Evolutionary conservation across 1,139 yeast genomes (phyloP), one percentile per base, ranked within the genome.

Genomic region (Entelexis sorbosivorans): DNA sequence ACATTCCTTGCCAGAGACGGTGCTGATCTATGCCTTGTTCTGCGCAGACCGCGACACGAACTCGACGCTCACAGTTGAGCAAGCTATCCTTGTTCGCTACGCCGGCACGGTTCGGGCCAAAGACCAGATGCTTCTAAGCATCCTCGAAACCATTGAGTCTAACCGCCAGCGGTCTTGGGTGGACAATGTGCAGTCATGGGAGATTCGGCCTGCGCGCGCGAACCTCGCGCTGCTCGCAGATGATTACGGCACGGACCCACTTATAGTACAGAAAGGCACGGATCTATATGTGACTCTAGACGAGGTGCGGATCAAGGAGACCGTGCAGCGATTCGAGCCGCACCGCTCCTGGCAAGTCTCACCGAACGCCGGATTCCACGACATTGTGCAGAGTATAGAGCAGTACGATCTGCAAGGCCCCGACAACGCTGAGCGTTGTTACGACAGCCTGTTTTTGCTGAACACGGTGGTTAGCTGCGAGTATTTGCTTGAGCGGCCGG

Each of bases 171-270:
- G 59, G 3, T 69, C 78, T 9, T 85, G 95, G 95, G 70, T 81
- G 14, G 71, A 73, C 50, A 65, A 66, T 47, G 79, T 84, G 11
- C 69, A 73, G 44, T 70, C 74, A 39, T 86, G 95, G 94, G 88
- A 82, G 49, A 74, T 82, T 48, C 64, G 70, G 13, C 56, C 57
- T 2, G 50, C 56, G 14, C 73, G 76, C 11, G 47, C 54, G 26
- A n/a, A 24, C 29, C 16, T 29, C 16, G 29, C 44, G 10, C 48
- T 49, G 34, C 22, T 20, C 3, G 53, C 54, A 6, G 62, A 62
- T 38, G 63, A 63, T 22, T 58, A 62, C 38, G 62, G 59, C 7
- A 42, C 51, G 17, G 53, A 59, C 13, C 71, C 69, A 33, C 61
- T 84, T 28, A 69, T 83, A 47, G 26, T 38, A 20, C n/a, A 48